Base-by-base conservation (phyloP, 1,139 yeast genomes). In the Chernovozyma aurita region DNA sequence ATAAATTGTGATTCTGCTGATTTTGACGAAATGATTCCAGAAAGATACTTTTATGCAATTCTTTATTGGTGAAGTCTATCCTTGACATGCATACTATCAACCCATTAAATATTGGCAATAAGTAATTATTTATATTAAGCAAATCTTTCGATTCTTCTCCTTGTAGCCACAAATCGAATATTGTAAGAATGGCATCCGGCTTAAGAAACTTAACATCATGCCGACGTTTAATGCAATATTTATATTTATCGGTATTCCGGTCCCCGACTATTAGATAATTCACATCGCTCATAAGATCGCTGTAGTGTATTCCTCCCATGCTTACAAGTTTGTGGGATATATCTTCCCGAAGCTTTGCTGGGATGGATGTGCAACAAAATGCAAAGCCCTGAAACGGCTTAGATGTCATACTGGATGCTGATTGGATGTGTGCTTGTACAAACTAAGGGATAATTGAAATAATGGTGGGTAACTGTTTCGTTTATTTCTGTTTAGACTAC, bases 261-360 rank as follows among this genome's bases (percentile, higher is more conserved):
- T 71, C 71, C 1, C 92, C 95, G 14, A 85, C 92, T 4, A 86
- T 66, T 31, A 86, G 59, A 42, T 75, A 76, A 35, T 75, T 71
- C 7, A 81, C 85, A 52, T 80, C 86, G 35, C 80, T 73, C 72
- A 80, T 79, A 42, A 85, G 63, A 49, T 82, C 84, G 32, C 70
- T 66, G 41, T 70, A 69, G 47, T 75, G 76, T 6, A 53, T 52
- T 0, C 92, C 95, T 1, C 95, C 95, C 68, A 85, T 69, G 1
- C 69, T 59, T 26, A 59, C 57, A 37, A 82, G 65, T 48, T 70
- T 70, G 4, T 53, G 50, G 2, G 66, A 63, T 28, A 68, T 48
- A 17, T 55, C 64, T 31, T 53, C 55, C 31, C 73, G 52, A 30
- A 47, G 50, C 16, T 45, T 44, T 13, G 54, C 38, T 11, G 58